Evolutionary conservation across 2,329 filamentous ascomycete species (phyloP), one percentile per base, ranked within the genome.

Genomic region (Penicillium occitanis): DNA sequence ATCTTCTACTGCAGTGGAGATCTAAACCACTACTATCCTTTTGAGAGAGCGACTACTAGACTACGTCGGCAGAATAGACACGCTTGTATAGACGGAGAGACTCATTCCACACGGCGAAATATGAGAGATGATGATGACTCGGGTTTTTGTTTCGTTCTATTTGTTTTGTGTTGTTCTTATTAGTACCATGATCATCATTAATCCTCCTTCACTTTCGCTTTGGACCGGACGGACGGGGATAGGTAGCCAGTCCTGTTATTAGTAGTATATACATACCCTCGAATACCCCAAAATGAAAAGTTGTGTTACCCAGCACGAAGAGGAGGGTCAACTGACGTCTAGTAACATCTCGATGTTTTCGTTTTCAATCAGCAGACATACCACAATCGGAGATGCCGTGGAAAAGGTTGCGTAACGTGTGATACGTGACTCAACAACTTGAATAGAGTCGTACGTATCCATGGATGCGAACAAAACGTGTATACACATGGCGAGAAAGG

Each of bases 1-100:
- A 3, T 71, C 71, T 6, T 76, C 77, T 2, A 74, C 74, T 35
- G 75, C 75, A 33, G 68, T 79, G 37, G 73, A 78, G 66, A 75
- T 79, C 57, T 79, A 70, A 80, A 4, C 33, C n/a, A 28, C 33
- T 35, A 35, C 33, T 35, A 11, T 11, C 10, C 33, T 11, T 10
- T 35, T 10, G 8, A 35, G 10, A 35, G 19, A 40, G 7, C 10
- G 30, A 57, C 53, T 37, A 37, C n/a, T 40, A 57, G 53, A 25
- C 33, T 25, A 37, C 33, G 22, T 57, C 33, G 19, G 19, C 30
- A 13, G 33, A 33, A 37, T 57, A 57, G 53, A 57, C 53, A 17
- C 5, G 33, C 25, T 57, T 25, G 33, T 57, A 57, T 57, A 57
- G 53, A 40, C 19, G 33, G 33, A 57, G 11, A 57, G 19, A 57